These are phyloP conservation scores for Aureobasidium musti DNA, from an alignment of 2,329 filamentous ascomycete species.

Conservation along the genomic window DNA sequence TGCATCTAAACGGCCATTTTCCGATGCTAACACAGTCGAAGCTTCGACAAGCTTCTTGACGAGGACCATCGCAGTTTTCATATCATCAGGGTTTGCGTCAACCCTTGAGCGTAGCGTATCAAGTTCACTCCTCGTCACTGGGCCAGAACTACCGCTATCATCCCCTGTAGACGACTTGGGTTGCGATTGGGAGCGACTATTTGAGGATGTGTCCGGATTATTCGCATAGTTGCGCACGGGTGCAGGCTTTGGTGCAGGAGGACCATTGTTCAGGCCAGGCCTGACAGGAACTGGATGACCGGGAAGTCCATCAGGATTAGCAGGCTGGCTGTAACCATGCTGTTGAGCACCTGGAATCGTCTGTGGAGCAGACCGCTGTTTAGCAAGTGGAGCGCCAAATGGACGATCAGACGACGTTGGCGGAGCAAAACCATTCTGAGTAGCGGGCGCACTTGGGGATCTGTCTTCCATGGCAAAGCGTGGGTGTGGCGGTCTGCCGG, in stretches of 20 bases:
- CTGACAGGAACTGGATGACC: constrained; percentile 59
- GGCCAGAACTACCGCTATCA: constrained; percentile 43
- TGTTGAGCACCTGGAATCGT: constrained; percentile 15
- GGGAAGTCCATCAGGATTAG: constrained; percentile 58
- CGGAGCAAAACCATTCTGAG: constrained; percentile 2
- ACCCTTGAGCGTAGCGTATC: constrained; percentile 70
- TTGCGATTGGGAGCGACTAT: neutral
- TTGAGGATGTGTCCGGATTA: constrained; percentile 15
- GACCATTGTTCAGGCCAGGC: constrained; percentile 50
- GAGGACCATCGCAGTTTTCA: constrained; percentile 68
- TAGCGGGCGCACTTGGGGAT: constrained; percentile 8
- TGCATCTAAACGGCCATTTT: constrained; percentile 70
- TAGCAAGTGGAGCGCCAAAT: constrained; percentile 36
- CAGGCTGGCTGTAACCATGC: constrained; percentile 32
- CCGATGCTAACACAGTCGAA: constrained; percentile 73
- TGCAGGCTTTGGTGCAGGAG: constrained; percentile 47
- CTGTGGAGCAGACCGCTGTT: constrained; percentile 31
- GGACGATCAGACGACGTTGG: constrained; percentile 27
- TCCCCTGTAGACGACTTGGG: constrained; percentile 21
- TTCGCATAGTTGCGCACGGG: constrained; percentile 54
- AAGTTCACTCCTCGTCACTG: constrained; percentile 76
- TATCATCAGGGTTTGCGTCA: constrained; percentile 71
- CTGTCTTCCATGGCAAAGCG: constrained; percentile 6
- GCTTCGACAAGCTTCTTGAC: constrained; percentile 88
- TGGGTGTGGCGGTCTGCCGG: neutral